A percentile compares a stretch with the other conserved stretches of the same genome.
phyloP scores from a whole-genome alignment of 1,284 basidiomycete genomes.

The Irpex rosettiformis region DNA sequence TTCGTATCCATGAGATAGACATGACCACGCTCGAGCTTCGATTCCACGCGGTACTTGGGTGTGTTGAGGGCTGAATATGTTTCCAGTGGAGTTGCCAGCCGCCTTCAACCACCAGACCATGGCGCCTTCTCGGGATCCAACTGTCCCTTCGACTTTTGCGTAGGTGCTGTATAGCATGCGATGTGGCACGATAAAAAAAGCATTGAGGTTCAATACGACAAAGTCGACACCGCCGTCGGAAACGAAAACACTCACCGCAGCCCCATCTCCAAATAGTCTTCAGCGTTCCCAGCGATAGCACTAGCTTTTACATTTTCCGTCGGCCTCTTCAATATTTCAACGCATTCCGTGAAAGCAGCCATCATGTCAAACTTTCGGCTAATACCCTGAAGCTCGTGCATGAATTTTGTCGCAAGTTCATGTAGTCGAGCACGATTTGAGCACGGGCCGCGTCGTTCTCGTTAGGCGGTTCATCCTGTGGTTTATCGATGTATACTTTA shows the following conservation, averaged over 20 bases:
- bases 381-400: not conserved
- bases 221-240: not conserved
- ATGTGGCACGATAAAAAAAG: not conserved
- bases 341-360: not conserved
- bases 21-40: not conserved
- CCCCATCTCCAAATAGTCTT: not conserved
- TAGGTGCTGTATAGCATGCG: not conserved
- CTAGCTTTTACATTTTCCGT: not conserved
- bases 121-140: not conserved
- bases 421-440: not conserved
- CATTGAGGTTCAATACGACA: not conserved
- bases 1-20: not conserved
- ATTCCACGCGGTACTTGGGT: not conserved
- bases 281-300: not conserved
- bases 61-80: not conserved
- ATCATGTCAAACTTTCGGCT: not conserved
- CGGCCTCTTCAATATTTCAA: not conserved
- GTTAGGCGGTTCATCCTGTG: too few relatives aligned
- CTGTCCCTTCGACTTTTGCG: not conserved
- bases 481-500: not conserved
- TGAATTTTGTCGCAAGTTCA: not conserved
- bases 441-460: not conserved
- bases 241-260: not conserved
- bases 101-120: not conserved
- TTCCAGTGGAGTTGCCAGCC: not conserved